Conservation (phyloP, 176 grass and related monocot genomes). For the Musa troglodytarum region DNA sequence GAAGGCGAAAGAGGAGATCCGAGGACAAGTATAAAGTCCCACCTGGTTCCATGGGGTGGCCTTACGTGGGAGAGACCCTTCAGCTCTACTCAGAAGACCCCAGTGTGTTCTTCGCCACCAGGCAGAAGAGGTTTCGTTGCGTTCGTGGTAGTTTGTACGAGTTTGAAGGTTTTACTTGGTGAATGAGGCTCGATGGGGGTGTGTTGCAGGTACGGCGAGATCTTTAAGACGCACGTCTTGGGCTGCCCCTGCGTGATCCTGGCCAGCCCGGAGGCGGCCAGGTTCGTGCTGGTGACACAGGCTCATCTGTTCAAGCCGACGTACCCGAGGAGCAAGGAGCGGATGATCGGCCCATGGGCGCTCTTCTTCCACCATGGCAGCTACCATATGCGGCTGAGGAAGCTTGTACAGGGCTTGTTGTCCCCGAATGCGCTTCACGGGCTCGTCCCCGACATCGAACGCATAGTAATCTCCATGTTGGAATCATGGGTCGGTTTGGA, state of each 20-base stretch:
- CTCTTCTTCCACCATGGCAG: slow-evolving; percentile 96
- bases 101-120: slow-evolving; percentile 66
- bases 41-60: slow-evolving; percentile 84
- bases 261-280: slow-evolving; percentile 78
- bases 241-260: slow-evolving; percentile 95
- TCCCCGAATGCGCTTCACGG: slow-evolving; percentile 50
- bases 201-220: slow-evolving; percentile 52
- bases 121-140: slow-evolving; percentile 46
- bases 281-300: slow-evolving; percentile 69
- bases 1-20: slow-evolving; percentile 17
- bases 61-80: slow-evolving; percentile 84
- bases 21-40: slow-evolving; percentile 32
- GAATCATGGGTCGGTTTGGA: slow-evolving; percentile 27
- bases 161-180: not conserved
- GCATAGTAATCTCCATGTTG: slow-evolving; percentile 30
- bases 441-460: slow-evolving; percentile 51
- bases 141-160: too few relatives aligned
- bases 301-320: slow-evolving; percentile 79
- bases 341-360: slow-evolving; percentile 71
- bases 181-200: not conserved
- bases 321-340: slow-evolving; percentile 88
- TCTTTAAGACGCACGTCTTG: slow-evolving; percentile 81
- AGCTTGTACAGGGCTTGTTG: slow-evolving; percentile 51
- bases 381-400: slow-evolving; percentile 68
- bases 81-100: slow-evolving; percentile 85